Evolutionary conservation across 2,329 filamentous ascomycete genomes (phyloP).

Genomic region (Shiraia bambusicola): DNA sequence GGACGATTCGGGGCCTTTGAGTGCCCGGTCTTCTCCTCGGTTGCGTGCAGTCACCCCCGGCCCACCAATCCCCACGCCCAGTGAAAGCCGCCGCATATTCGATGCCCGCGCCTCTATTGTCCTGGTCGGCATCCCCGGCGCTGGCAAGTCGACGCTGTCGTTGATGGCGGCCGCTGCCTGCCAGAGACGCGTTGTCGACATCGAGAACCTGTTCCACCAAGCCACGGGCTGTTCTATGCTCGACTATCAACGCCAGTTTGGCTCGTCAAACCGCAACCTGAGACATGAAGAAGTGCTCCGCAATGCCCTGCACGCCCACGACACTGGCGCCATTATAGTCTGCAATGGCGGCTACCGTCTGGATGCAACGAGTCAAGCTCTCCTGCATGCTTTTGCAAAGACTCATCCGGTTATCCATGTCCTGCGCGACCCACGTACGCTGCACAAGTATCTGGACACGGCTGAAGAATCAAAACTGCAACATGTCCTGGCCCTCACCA

Average conservation of each 20-base stretch:
- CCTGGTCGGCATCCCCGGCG: constrained; percentile 71
- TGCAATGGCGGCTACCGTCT: constrained; percentile 66
- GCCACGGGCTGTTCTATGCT: constrained; percentile 61
- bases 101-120: constrained; percentile 67
- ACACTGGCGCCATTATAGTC: constrained; percentile 65
- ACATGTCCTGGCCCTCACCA: constrained; percentile 59
- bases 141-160: constrained; percentile 73
- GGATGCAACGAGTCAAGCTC: constrained; percentile 60
- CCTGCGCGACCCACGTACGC: constrained; percentile 63
- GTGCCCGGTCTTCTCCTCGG: constrained; percentile 11
- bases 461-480: constrained; percentile 58
- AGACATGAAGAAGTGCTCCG: constrained; percentile 64
- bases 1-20: constrained; percentile 10
- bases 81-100: constrained; percentile 48
- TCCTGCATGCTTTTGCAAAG: constrained; percentile 63
- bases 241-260: constrained; percentile 63
- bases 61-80: constrained; percentile 14
- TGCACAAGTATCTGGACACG: constrained; percentile 60
- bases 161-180: constrained; percentile 73
- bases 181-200: constrained; percentile 66
- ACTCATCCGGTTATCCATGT: constrained; percentile 73
- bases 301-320: constrained; percentile 60
- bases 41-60: constrained; percentile 19
- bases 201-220: constrained; percentile 67
- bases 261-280: constrained; percentile 62